Evolutionary conservation across 495 filamentous ascomycete species (phyloP), one percentile per base, ranked within the genome.

Genomic region (Xylaria longipes): DNA sequence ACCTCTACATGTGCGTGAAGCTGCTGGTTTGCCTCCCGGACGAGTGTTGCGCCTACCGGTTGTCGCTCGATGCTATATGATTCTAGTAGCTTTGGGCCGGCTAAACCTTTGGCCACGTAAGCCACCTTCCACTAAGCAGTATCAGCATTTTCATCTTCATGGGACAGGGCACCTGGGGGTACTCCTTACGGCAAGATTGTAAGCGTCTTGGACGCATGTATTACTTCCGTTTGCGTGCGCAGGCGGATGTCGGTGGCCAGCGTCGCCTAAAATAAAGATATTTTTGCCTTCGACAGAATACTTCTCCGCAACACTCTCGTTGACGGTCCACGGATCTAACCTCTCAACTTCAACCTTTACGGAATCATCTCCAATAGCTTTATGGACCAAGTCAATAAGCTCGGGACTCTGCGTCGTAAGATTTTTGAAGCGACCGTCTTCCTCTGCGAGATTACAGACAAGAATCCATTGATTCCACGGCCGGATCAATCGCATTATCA

Each of bases 391-490:
- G 14, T 78, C 71, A 7, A 80, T 70, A 68, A 84, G 85, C 64
- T 87, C 81, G 29, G 84, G 83, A 11, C 77, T 68, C 0, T 80
- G 72, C 0, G 84, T 80, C 8, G 69, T 74, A 9, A 72, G 27
- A 22, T 69, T n/a, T 17, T 77, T 73, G 65, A 78, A 77, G 12
- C 74, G 74, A 14, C 76, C 37, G 57, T 82, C 78, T 20, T 75
- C 74, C 0, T 81, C 82, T 33, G 76, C 75, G 0, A 84, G 81
- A 17, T 86, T 80, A n/a, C 84, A 72, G 68, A 88, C 86, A 57
- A 88, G 84, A 76, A 89, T 81, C 87, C 87, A 87, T 74, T 88
- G 82, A 74, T 86, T 71, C 87, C 86, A 89, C 1, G 86, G 83
- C 75, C 86, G 87, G 3, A 89, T 84, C 84, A 89, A 86, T 29